Base-by-base conservation (phyloP, 345 rosid genomes). In the Eutrema japonicum region DNA sequence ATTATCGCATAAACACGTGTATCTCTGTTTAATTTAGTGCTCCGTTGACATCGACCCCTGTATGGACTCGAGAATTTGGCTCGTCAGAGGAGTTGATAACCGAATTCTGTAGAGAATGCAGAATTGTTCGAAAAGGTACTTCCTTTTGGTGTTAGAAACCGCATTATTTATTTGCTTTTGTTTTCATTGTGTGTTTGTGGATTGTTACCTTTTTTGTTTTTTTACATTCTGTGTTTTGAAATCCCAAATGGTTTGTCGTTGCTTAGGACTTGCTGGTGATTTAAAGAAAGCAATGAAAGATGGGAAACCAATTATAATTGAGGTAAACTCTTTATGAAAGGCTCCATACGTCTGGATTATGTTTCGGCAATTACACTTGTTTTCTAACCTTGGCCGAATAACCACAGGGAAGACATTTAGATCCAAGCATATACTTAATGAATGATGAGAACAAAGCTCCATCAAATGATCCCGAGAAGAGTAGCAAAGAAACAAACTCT, bases 281-380 rank as follows among this genome's bases (percentile, higher is more conserved):
- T 72, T 96, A 81, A 96, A 90, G 88, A 96, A 96, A 81, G 99
- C 99, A 79, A 87, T 92, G 96, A 96, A 96, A 89, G 99, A 96
- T 84, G 99, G 99, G 75, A 96, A 96, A 77, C 97, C 99, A 0
- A 87, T 96, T 62, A 96, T 96, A 64, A 92, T 96, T 40, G 99
- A 96, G 96, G 99, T 90, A 82, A 6, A 4, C 16, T 11, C 18
- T 60, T 54, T 40, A 1, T 55, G 38, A 51, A 64, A 32, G 4
- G 36, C 64, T 49, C 10, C 38, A 14, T 51, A 38, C 8, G 1
- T 53, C 1, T 54, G 12, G 56, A 45, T 42, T 66, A 38, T 36
- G 4, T 55, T 63, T 29, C 1, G 5, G 54, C 26, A 1, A 6
- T n/a, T n/a, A n/a, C 22, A 49, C 33, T 51, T n/a, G 53, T 46